Evolutionary conservation across 352 stramenopile genomes (phyloP).

Genomic region (Globisporangium yorkense): DNA sequence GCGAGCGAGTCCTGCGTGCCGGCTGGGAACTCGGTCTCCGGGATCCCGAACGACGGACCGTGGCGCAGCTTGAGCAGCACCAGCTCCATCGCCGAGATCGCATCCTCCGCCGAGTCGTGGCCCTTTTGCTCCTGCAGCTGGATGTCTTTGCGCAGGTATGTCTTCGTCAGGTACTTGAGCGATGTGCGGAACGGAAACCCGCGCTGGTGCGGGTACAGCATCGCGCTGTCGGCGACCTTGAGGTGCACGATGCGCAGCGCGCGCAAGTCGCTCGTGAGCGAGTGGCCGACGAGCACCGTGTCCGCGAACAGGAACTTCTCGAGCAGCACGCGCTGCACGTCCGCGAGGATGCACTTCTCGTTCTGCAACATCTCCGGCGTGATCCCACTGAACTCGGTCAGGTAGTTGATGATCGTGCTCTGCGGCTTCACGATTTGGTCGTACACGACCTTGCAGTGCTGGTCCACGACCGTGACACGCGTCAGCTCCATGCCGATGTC

Average conservation of each 20-base stretch:
- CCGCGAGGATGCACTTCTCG: slow-evolving; percentile 51
- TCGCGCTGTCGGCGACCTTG: slow-evolving; percentile 65
- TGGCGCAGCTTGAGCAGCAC: slow-evolving; percentile 64
- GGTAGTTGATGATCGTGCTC: slow-evolving; percentile 86
- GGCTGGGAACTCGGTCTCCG: slow-evolving; percentile 25
- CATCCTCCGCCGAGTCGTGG: slow-evolving; percentile 84
- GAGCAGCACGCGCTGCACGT: slow-evolving; percentile 64
- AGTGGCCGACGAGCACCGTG: slow-evolving; percentile 84
- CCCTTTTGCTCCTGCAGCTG: slow-evolving; percentile 51
- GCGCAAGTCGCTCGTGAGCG: slow-evolving; percentile 79
- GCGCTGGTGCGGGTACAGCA: slow-evolving; percentile 80
- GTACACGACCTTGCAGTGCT: slow-evolving; percentile 54
- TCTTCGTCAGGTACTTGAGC: slow-evolving; percentile 82
- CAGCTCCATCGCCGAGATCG: slow-evolving; percentile 70
- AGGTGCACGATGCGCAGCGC: slow-evolving; percentile 72
- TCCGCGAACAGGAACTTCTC: slow-evolving; percentile 56
- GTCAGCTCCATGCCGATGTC: slow-evolving; percentile 81
- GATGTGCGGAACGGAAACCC: slow-evolving; percentile 80
- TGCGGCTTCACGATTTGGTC: slow-evolving; percentile 81
- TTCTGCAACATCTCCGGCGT: slow-evolving; percentile 59
- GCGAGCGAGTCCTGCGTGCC: slow-evolving; percentile 62
- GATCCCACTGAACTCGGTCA: slow-evolving; percentile 88
- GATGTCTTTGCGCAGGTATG: slow-evolving; percentile 74
- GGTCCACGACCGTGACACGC: slow-evolving; percentile 72
- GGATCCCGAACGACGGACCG: slow-evolving; percentile 69